phyloP scores from a whole-genome alignment of 208 protist genomes.

The Leishmania arabica region DNA sequence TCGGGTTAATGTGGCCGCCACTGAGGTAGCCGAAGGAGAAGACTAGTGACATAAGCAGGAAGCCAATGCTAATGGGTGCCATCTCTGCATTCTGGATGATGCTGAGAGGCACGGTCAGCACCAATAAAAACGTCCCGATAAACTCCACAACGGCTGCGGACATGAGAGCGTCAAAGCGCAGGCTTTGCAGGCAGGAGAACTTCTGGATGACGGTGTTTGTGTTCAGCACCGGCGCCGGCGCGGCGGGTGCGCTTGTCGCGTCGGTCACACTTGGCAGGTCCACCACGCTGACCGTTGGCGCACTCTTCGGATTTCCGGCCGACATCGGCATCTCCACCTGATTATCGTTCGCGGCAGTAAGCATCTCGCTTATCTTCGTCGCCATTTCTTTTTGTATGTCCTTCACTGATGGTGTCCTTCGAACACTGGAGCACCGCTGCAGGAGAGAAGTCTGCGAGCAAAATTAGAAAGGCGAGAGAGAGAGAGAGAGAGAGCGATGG shows the following conservation, averaged over 20 bases:
- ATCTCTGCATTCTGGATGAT: constrained; percentile 66
- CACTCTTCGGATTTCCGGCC: constrained; percentile 4
- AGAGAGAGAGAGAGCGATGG: background rate
- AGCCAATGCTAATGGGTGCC: constrained; percentile 70
- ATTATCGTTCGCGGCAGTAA: constrained; percentile 1
- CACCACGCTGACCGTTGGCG: constrained; percentile 3
- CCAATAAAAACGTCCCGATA: constrained; percentile 82
- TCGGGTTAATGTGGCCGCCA: constrained; percentile 83
- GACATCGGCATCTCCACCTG: background rate
- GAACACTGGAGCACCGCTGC: background rate
- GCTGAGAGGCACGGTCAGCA: constrained; percentile 74
- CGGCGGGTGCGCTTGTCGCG: background rate
- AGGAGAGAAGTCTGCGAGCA: background rate
- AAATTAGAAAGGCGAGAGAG: background rate
- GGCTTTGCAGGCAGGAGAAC: constrained; percentile 57
- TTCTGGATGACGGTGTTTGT: constrained; percentile 36
- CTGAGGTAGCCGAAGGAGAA: constrained; percentile 86
- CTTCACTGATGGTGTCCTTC: background rate
- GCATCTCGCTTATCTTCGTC: background rate
- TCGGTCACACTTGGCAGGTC: background rate
- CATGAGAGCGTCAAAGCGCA: constrained; percentile 60
- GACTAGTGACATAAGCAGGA: constrained; percentile 76
- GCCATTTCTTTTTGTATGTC: background rate
- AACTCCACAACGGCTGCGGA: constrained; percentile 79
- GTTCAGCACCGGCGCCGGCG: constrained; percentile 20